A percentile compares a stretch with the other conserved stretches of the same genome.
These are phyloP conservation scores for Leccinum variicolor DNA, from an alignment of 768 basidiomycete species.

Conservation along the genomic window DNA sequence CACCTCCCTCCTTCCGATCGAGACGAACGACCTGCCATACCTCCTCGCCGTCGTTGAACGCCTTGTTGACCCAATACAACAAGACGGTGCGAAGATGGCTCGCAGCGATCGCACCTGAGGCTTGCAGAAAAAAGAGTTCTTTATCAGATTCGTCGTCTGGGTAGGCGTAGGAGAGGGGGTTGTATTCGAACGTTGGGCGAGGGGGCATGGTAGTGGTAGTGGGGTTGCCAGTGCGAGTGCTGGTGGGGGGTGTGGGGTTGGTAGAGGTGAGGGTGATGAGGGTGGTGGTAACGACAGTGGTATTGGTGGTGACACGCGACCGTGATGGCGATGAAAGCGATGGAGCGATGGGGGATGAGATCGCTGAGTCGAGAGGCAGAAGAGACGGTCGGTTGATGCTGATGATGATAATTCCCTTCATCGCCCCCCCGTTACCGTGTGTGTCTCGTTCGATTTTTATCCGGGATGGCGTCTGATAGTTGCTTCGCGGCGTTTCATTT, in stretches of 20 bases:
- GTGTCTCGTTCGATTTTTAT: constrained; percentile 8
- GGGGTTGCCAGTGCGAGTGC: not conserved
- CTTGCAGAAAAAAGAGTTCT: constrained; percentile 21
- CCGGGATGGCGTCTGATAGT: not conserved
- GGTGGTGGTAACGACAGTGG: not conserved
- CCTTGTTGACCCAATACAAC: constrained; percentile 26
- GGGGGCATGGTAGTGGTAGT: constrained; percentile 3
- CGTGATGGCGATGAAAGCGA: not conserved
- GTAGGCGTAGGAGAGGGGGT: constrained; percentile 16
- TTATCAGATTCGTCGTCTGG: constrained; percentile 27
- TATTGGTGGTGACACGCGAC: not conserved
- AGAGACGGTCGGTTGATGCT: not conserved
- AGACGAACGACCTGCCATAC: constrained; percentile 30
- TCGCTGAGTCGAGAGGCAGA: not conserved
- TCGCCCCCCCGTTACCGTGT: constrained; percentile 2
- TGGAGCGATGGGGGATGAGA: not conserved
- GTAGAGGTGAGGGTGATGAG: not conserved
- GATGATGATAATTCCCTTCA: constrained; percentile 1
- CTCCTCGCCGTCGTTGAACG: constrained; percentile 20
- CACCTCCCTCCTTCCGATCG: constrained; percentile 3
- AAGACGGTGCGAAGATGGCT: constrained; percentile 10
- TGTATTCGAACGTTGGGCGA: constrained; percentile 20
- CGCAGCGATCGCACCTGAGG: constrained; percentile 7
- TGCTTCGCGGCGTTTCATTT: constrained; percentile 17
- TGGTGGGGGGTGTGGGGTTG: not conserved